Conservation (phyloP, 1,284 basidiomycete species). For the Malassezia sp. region DNA sequence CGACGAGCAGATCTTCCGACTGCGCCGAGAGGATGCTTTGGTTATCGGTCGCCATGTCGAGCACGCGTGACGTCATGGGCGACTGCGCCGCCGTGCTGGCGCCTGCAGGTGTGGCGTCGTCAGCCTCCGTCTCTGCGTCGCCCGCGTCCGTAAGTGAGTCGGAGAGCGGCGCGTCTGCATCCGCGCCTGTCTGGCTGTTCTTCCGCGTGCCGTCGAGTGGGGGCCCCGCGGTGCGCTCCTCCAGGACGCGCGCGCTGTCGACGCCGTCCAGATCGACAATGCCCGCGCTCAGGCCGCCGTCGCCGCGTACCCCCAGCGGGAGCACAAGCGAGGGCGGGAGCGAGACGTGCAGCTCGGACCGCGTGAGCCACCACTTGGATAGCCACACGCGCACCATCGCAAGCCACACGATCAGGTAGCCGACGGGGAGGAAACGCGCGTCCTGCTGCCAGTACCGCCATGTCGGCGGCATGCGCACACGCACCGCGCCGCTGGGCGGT, state of each 20-base stretch:
- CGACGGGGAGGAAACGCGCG: constrained; percentile 1
- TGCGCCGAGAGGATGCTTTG: not conserved
- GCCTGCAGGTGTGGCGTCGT: not conserved
- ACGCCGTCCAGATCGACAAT: constrained; percentile 9
- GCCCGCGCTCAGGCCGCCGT: constrained; percentile 12
- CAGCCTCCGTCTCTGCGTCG: not conserved
- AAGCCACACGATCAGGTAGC: constrained; percentile 5
- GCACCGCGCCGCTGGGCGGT: not conserved
- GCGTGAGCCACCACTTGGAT: constrained; percentile 15
- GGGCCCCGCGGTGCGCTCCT: too few relatives aligned
- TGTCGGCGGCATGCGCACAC: not conserved
- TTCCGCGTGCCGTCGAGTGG: too few relatives aligned
- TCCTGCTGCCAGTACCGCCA: constrained; percentile 14
- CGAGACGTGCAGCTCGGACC: constrained; percentile 12
- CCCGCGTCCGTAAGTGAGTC: not conserved
- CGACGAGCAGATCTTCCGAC: constrained; percentile 6
- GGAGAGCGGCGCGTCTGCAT: too few relatives aligned
- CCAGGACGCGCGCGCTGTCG: not conserved
- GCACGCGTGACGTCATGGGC: too few relatives aligned
- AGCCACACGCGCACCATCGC: constrained; percentile 14
- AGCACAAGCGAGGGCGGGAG: constrained; percentile 8
- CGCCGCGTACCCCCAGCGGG: constrained; percentile 10
- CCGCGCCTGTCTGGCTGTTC: too few relatives aligned
- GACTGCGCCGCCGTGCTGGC: too few relatives aligned
- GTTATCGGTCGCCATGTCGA: too few relatives aligned